phyloP scores from a whole-genome alignment of 2,329 filamentous ascomycete species.

The Didymella lethalis region DNA sequence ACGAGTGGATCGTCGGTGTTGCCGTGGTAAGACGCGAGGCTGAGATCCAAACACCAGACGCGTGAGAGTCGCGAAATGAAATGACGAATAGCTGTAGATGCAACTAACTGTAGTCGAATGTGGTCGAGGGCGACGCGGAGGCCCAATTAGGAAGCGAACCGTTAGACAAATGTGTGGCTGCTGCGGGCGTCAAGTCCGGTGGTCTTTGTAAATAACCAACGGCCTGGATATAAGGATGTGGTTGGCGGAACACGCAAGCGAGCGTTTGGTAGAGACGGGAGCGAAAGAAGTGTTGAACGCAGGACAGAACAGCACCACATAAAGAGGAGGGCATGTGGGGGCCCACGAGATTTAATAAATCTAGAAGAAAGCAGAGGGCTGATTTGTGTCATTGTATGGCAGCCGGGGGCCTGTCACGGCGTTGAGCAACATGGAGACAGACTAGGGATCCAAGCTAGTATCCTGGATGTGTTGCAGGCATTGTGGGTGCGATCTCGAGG shows the following conservation, averaged over 20 bases:
- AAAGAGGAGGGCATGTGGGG: slow-evolving; percentile 39
- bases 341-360: slow-evolving; percentile 44
- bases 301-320: slow-evolving; percentile 32
- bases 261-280: slow-evolving; percentile 28
- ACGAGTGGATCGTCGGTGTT: slow-evolving; percentile 34
- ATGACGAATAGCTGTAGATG: slow-evolving; percentile 38
- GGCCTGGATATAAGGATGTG: slow-evolving; percentile 31
- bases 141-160: slow-evolving; percentile 30
- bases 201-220: slow-evolving; percentile 31
- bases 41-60: slow-evolving; percentile 40
- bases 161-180: slow-evolving; percentile 40
- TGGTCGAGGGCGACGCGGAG: slow-evolving; percentile 33
- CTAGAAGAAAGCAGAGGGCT: slow-evolving; percentile 42
- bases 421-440: slow-evolving; percentile 44
- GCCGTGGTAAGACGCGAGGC: slow-evolving; percentile 40
- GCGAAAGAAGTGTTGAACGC: slow-evolving; percentile 36
- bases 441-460: slow-evolving; percentile 35
- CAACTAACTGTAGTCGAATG: slow-evolving; percentile 30
- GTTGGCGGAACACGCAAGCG: slow-evolving; percentile 30
- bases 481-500: slow-evolving; percentile 35
- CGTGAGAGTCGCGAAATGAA: slow-evolving; percentile 42
- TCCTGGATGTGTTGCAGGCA: slow-evolving; percentile 44
- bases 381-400: slow-evolving; percentile 46
- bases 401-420: slow-evolving; percentile 40
- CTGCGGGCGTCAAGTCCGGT: slow-evolving; percentile 38